These are phyloP conservation scores for Escovopsis weberi DNA, from an alignment of 2,329 filamentous ascomycete species.

Conservation along the genomic window DNA sequence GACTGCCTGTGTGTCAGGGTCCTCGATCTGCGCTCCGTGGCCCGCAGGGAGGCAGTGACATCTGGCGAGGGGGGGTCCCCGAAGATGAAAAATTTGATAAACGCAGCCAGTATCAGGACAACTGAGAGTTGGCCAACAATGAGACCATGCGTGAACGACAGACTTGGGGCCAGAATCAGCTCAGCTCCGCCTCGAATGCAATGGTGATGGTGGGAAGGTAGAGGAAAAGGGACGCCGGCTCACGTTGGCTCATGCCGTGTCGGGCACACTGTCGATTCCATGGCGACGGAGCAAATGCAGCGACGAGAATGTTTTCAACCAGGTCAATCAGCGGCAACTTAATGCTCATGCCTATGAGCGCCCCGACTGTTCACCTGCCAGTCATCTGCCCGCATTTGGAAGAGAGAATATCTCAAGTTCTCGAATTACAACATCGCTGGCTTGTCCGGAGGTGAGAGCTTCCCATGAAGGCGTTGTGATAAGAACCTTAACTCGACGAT, in stretches of 20 bases:
- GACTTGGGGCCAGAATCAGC: conserved; percentile 28
- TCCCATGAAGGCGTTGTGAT: too few relatives aligned
- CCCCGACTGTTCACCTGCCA: too few relatives aligned
- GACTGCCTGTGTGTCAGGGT: conserved; percentile 66
- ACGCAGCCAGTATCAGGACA: conserved; percentile 77
- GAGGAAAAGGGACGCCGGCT: conserved; percentile 12
- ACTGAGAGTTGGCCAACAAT: conserved; percentile 88
- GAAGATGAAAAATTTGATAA: conserved; percentile 99
- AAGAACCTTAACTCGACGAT: too few relatives aligned
- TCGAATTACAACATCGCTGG: too few relatives aligned
- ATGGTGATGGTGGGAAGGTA: background rate
- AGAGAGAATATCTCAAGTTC: too few relatives aligned
- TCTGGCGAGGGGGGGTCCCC: conserved; percentile 81
- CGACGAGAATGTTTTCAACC: background rate
- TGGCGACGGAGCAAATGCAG: conserved; percentile 7
- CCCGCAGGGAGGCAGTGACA: conserved; percentile 59
- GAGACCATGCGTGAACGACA: conserved; percentile 88
- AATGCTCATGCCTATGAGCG: background rate
- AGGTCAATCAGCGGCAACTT: background rate
- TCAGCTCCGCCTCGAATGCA: background rate
- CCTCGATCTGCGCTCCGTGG: conserved; percentile 57
- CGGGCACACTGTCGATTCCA: conserved; percentile 29
- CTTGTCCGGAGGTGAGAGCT: too few relatives aligned
- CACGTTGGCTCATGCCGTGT: conserved; percentile 31
- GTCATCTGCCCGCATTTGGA: too few relatives aligned